A percentile compares a stretch with the other conserved stretches of the same genome.
Evolutionary conservation across 176 grass and related monocot species (phyloP).

Genomic region (Paspalum notatum): DNA sequence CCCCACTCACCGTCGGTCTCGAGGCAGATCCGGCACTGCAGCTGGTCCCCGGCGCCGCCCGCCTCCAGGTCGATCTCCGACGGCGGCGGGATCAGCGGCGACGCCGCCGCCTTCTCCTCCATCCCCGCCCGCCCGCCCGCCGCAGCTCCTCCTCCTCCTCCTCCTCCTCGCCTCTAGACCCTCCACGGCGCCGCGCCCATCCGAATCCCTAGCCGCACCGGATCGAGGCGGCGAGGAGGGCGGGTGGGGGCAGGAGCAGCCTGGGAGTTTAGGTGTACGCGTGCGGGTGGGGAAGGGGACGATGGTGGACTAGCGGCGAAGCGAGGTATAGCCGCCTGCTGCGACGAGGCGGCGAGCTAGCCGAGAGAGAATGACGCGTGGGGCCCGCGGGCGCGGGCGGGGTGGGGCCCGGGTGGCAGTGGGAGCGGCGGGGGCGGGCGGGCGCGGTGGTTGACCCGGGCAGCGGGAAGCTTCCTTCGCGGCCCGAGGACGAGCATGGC

Average conservation of each 20-base stretch:
- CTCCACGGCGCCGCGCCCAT: slow-evolving; percentile 29
- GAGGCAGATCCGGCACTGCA: slow-evolving; percentile 99
- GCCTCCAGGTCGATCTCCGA: slow-evolving; percentile 92
- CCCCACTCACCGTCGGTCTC: slow-evolving; percentile 64
- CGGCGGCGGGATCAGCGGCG: slow-evolving; percentile 73
- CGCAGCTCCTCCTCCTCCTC: not conserved
- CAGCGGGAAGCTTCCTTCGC: slow-evolving; percentile 3
- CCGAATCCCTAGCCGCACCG: slow-evolving; percentile 26
- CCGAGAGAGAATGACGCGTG: not conserved
- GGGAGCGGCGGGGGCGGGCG: not conserved
- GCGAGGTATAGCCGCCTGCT: slow-evolving; percentile 33
- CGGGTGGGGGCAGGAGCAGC: not conserved
- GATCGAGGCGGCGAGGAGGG: not conserved
- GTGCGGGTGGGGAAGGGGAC: not conserved
- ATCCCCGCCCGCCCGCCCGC: slow-evolving; percentile 34
- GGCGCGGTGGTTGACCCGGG: not conserved
- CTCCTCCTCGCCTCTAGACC: slow-evolving; percentile 12
- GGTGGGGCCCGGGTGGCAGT: not conserved
- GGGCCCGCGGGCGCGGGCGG: accelerated
- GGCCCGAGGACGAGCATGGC: too few species aligned
- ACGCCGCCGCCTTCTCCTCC: slow-evolving; percentile 67
- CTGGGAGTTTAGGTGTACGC: not conserved
- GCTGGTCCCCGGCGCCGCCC: slow-evolving; percentile 74
- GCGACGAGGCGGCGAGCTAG: not conserved
- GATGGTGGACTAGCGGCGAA: slow-evolving; percentile 33